Conservation (phyloP, 139 green algal species). For the Auxenochlorella pyrenoidosa region DNA sequence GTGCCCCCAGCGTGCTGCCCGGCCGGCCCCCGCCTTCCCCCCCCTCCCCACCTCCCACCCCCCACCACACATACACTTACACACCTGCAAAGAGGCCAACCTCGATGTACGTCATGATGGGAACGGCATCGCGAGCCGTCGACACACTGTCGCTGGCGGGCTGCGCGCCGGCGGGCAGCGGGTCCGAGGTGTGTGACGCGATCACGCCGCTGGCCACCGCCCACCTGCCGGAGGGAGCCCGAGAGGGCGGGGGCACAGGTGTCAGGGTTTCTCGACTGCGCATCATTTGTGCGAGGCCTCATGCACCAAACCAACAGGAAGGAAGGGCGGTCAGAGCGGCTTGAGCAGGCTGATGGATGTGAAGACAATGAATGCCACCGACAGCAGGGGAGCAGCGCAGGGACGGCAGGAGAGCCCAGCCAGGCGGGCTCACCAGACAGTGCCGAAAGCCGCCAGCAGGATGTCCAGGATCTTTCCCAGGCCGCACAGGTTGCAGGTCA, state of each 20-base stretch:
- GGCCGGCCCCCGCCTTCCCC: no score
- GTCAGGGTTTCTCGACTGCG: no score
- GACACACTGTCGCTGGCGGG: background rate
- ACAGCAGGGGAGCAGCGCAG: no score
- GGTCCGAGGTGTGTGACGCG: background rate
- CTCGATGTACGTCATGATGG: constrained; percentile 8
- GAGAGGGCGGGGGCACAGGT: background rate
- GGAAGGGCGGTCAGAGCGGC: no score
- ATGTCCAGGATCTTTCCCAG: constrained; percentile 25
- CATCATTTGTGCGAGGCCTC: no score
- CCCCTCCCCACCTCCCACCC: no score
- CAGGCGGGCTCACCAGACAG: background rate
- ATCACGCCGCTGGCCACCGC: constrained; percentile 23
- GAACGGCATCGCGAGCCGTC: background rate
- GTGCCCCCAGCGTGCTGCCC: no score
- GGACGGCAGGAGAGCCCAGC: no score
- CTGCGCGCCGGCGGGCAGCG: background rate
- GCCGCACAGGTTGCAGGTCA: constrained; percentile 36
- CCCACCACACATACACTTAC: no score
- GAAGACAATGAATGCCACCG: no score
- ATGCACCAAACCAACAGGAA: no score
- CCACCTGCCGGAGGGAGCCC: background rate
- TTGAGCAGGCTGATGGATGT: no score
- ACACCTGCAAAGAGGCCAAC: constrained; percentile 2
- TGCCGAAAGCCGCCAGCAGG: constrained; percentile 5